Base-by-base conservation (phyloP, 192 early-diverging fungal species). In the Linnemannia exigua region DNA sequence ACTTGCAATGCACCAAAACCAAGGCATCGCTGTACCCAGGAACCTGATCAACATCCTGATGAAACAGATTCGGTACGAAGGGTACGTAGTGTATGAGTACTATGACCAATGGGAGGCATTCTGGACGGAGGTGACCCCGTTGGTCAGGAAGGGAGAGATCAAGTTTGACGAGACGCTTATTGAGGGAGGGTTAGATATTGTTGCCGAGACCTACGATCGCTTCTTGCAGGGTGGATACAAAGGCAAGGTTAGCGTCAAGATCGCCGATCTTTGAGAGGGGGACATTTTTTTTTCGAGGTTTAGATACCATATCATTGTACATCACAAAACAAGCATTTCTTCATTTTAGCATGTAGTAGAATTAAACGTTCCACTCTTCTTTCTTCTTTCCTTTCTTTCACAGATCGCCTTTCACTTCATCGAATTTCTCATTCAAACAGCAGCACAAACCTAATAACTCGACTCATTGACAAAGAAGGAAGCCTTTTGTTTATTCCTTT, bases 31-130 rank as follows among this genome's bases (percentile, higher is more conserved):
- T 0, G 54, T 22, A 14, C 82, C 68, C 25, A 78, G 66, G 66
- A 79, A 84, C 47, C 20, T 85, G 54, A 44, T 72, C 67, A 75
- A 75, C 46, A 76, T 75, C 36, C 19, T 85, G 54, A 51, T 79
- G 44, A 85, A 85, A 73, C 66, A 85, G 73, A 20, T 85, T 19
- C 73, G 82, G 2, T 85, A 67, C n/a, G 82, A 85, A 36, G 77
- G 82, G 1, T 79, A 79, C 38, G 3, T 44, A 28, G 72, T 79
- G 67, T 85, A 76, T 79, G 77, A 75, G 28, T 67, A 52, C 20
- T 75, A 75, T 58, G 82, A 79, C 20, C 41, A 75, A 7, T 35
- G 71, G 19, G 67, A 25, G 16, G 37, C 75, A 44, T 85, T 85
- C 35, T 79, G 51, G 63, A 38, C 75, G 67, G 82, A 85, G 61